Evolutionary conservation across 306 rosid genomes (phyloP), one percentile per base, ranked within the genome.

Genomic region (Lathyrus tuberosus): DNA sequence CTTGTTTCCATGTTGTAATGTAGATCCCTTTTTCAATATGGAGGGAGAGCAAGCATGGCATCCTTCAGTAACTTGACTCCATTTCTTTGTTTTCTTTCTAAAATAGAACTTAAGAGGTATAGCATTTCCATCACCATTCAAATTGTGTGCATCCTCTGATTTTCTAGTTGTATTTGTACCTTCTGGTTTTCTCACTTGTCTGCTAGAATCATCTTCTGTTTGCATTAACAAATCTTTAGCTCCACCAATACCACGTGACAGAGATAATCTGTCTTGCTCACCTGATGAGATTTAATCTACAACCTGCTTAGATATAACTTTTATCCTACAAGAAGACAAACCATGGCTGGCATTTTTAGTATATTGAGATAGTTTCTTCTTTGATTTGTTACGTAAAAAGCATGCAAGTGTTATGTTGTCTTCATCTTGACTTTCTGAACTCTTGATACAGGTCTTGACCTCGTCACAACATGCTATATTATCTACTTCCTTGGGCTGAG

Each of bases 381-480:
- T 80, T 16, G 78, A 58, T 77, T 44, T 75, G 47, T 72, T 71
- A 22, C 5, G 67, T 61, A 65, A 24, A 76, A 47, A 76, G 72
- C 49, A 24, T 77, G 87, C 80, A 65, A 86, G 83, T 14, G 83
- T 64, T 5, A 53, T 14, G 31, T 74, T 67, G 24, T 81, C 85
- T 72, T 18, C 77, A 56, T 74, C 85, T 37, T 73, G 53, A 57
- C 11, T 46, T 47, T 78, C 86, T 16, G 49, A 72, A 61, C 58
- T 66, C 65, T 72, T 78, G 62, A 67, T 30, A 65, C 15, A 44
- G 0, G 44, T 24, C 30, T 41, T 40, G 72, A 31, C 53, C 72
- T 54, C 54, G 30, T 58, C 58, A 47, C 58, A 10, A 11, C 26
- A 15, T 17, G 37, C 53, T 51, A 20, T 48, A 26, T 78, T 52